Evolutionary conservation across 2,329 filamentous ascomycete species (phyloP).

Genomic region (Emmonsiellopsis sp.): DNA sequence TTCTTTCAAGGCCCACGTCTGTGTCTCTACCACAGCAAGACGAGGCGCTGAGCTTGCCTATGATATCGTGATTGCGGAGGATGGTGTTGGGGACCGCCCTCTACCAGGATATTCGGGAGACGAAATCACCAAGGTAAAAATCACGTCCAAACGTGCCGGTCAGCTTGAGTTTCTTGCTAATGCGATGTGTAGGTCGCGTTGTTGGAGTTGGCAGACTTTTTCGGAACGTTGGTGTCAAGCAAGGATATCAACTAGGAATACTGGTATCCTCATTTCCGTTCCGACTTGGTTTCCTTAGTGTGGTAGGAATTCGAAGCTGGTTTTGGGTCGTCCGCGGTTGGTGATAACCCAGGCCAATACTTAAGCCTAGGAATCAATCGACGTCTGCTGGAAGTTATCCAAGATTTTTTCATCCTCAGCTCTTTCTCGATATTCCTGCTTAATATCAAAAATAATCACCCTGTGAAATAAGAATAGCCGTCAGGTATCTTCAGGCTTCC

Average conservation of each 20-base stretch:
- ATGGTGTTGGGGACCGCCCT: constrained; percentile 57
- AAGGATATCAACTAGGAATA: constrained; percentile 28
- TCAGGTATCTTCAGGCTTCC: constrained; percentile 9
- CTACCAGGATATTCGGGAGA: constrained; percentile 53
- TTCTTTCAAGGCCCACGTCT: constrained; percentile 49
- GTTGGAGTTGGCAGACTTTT: constrained; percentile 54
- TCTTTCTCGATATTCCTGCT: not conserved
- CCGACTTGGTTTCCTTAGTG: not conserved
- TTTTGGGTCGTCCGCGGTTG: too few relatives aligned
- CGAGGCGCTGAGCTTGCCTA: constrained; percentile 53
- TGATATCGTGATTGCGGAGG: constrained; percentile 53
- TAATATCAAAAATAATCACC: too few relatives aligned
- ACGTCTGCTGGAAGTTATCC: too few relatives aligned
- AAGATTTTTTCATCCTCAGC: too few relatives aligned
- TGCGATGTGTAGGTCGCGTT: constrained; percentile 37
- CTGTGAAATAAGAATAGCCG: not conserved
- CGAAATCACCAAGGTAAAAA: constrained; percentile 38
- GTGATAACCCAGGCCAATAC: too few relatives aligned
- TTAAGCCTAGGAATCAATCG: too few relatives aligned
- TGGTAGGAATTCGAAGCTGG: too few relatives aligned
- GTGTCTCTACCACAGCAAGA: constrained; percentile 54
- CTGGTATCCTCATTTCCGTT: not conserved
- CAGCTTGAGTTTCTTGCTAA: not conserved
- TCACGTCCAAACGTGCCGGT: not conserved
- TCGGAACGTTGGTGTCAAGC: constrained; percentile 51